Percentiles rank a stretch among this genome's conserved stretches.
Evolutionary conservation across 2,329 filamentous ascomycete genomes (phyloP).

Genomic region (Escovopsis weberi): DNA sequence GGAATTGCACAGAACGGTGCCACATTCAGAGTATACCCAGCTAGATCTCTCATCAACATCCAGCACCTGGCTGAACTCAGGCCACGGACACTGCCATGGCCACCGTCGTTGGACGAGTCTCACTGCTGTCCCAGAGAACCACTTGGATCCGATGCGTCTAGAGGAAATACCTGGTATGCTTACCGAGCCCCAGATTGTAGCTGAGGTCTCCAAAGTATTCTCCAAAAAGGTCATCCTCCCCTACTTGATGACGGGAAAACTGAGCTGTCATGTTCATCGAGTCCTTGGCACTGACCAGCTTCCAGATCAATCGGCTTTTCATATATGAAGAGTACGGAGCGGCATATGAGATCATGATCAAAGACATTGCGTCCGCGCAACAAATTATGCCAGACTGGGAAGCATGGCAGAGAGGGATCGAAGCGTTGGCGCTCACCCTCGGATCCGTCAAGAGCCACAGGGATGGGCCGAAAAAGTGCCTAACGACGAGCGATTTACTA

Average conservation of each 20-base stretch:
- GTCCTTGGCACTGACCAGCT: constrained; percentile 2
- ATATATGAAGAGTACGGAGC: constrained; percentile 85
- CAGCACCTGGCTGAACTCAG: constrained; percentile 5
- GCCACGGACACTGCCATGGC: constrained; percentile 6
- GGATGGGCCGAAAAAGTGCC: constrained; percentile 53
- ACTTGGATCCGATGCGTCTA: constrained; percentile 24
- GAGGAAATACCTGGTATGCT: constrained; percentile 35
- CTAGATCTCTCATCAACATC: constrained; percentile 8
- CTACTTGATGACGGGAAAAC: too few relatives aligned
- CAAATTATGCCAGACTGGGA: constrained; percentile 60
- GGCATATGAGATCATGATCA: constrained; percentile 74
- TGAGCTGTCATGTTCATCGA: neutral
- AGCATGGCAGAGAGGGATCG: constrained; percentile 70
- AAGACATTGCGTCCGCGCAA: constrained; percentile 57
- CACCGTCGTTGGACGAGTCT: constrained; percentile 35
- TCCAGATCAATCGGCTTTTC: constrained; percentile 65
- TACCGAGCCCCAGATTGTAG: constrained; percentile 43
- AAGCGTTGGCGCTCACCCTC: constrained; percentile 64
- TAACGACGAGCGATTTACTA: constrained; percentile 73
- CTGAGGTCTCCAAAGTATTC: constrained; percentile 47
- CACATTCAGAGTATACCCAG: constrained; percentile 49
- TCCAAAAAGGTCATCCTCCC: constrained; percentile 34
- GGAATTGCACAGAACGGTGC: constrained; percentile 56
- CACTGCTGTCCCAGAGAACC: constrained; percentile 29
- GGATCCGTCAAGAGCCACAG: constrained; percentile 52